Base-by-base conservation (phyloP, 129 eudicot species). In the Sambucus nigra region DNA sequence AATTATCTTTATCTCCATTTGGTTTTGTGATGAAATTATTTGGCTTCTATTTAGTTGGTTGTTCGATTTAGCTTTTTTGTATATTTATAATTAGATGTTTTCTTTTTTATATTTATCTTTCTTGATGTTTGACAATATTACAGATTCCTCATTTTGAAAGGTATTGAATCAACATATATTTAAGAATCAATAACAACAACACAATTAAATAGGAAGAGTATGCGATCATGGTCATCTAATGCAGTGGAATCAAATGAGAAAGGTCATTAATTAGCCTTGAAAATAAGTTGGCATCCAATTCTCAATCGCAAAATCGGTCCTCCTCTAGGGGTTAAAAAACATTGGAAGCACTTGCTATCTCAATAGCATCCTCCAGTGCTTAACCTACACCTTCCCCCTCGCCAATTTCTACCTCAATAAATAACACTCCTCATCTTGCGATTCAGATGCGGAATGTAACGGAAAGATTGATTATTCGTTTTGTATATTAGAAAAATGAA, bases 301-400 rank as follows among this genome's bases (percentile, higher is more conserved):
- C 68, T 26, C n/a, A 81, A 78, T 70, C 73, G 84, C 33, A 88
- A 78, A 73, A 55, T 42, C 63, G 81, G 79, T 28, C 79, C 94
- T 55, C 98, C 98, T 0, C 16, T 91, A 72, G 98, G 98, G n/a
- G 77, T 78, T 91, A 51, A 75, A 42, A 51, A 91, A 91, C 54
- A 80, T 85, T 55, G 98, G 98, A 52, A 91, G 85, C 69, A 76
- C 94, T 17, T 91, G 98, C 59, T 91, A 91, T 60, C 81, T 91
- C 63, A 91, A 91, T 80, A 63, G 84, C 65, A 95, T 91, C 23
- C 94, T 91, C 19, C 98, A 91, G 94, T 91, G 98, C 68, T 79
- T 91, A 32, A 91, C 98, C 58, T 79, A 81, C 63, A 91, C 98
- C 31, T 95, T 95, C 64, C 98, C 98, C 0, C 95, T 91, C 65